These are phyloP conservation scores for Candida qinlingensis DNA, from an alignment of 805 yeast genomes.

Conservation along the genomic window DNA sequence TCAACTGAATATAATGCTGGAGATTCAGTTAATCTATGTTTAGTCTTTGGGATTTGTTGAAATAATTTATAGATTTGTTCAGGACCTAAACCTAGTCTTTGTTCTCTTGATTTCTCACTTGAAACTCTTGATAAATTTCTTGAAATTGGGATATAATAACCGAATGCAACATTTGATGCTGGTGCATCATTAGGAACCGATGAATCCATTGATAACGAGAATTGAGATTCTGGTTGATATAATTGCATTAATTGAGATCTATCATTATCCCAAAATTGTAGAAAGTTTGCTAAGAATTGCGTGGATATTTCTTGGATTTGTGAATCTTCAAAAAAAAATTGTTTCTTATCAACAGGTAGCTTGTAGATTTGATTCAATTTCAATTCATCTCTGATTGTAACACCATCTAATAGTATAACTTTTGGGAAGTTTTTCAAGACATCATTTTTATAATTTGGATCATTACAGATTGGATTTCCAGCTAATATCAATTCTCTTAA, in stretches of 20 bases:
- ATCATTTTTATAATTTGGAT: slow-evolving; percentile 49
- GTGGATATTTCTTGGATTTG: slow-evolving; percentile 67
- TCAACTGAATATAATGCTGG: slow-evolving; percentile 75
- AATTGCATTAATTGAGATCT: slow-evolving; percentile 63
- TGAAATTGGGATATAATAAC: slow-evolving; percentile 65
- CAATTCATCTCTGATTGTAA: slow-evolving; percentile 66
- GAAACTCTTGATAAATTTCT: slow-evolving; percentile 68
- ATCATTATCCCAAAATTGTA: slow-evolving; percentile 77
- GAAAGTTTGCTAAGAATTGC: slow-evolving; percentile 70
- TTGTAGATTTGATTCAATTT: slow-evolving; percentile 46
- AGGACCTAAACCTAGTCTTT: slow-evolving; percentile 63
- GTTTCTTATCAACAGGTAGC: slow-evolving; percentile 51
- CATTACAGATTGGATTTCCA: slow-evolving; percentile 66
- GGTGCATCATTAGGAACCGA: slow-evolving; percentile 49
- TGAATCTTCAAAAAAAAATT: slow-evolving; percentile 76
- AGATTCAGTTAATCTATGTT: slow-evolving; percentile 58
- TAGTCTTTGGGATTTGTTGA: slow-evolving; percentile 67
- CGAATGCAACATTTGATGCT: slow-evolving; percentile 41
- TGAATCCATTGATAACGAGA: slow-evolving; percentile 74
- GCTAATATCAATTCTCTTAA: slow-evolving; percentile 73
- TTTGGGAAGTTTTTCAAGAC: slow-evolving; percentile 74
- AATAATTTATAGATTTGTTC: slow-evolving; percentile 59
- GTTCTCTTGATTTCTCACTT: slow-evolving; percentile 46
- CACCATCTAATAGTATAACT: slow-evolving; percentile 72
- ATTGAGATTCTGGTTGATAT: slow-evolving; percentile 80